Evolutionary conservation across 148 eudicot genomes (phyloP).

Genomic region (Arbutus unedo): DNA sequence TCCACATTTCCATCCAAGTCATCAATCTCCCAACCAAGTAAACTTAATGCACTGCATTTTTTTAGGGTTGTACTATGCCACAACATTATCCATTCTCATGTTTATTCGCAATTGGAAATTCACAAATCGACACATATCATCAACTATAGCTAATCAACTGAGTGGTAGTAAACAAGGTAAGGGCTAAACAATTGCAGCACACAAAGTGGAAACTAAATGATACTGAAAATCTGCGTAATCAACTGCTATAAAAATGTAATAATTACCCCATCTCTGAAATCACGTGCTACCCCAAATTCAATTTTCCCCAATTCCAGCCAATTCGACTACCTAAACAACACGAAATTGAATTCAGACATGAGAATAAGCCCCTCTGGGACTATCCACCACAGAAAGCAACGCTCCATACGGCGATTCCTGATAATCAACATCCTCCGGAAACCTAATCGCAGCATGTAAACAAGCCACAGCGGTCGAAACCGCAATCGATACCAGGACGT

Average conservation of each 20-base stretch:
- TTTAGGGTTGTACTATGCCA: too few species aligned
- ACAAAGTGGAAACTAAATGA: background rate
- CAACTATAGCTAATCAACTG: background rate
- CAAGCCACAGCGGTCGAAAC: conserved; percentile 24
- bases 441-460: conserved; percentile 51
- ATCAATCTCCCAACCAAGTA: too few species aligned
- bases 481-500: conserved; percentile 25
- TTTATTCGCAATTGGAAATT: background rate
- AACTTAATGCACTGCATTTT: too few species aligned
- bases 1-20: too few species aligned
- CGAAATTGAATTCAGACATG: conserved; percentile 25
- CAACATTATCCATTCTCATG: too few species aligned
- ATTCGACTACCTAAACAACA: background rate
- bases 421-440: conserved; percentile 44
- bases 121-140: background rate
- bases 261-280: background rate
- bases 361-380: conserved; percentile 34
- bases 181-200: background rate
- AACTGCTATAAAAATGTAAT: background rate
- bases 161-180: background rate
- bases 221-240: background rate
- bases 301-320: background rate
- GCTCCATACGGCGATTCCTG: conserved; percentile 42
- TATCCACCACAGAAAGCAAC: conserved; percentile 44
- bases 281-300: background rate